These are phyloP conservation scores for Blastobotrys petasosporus DNA, from an alignment of 1,139 yeast species.

Conservation along the genomic window DNA sequence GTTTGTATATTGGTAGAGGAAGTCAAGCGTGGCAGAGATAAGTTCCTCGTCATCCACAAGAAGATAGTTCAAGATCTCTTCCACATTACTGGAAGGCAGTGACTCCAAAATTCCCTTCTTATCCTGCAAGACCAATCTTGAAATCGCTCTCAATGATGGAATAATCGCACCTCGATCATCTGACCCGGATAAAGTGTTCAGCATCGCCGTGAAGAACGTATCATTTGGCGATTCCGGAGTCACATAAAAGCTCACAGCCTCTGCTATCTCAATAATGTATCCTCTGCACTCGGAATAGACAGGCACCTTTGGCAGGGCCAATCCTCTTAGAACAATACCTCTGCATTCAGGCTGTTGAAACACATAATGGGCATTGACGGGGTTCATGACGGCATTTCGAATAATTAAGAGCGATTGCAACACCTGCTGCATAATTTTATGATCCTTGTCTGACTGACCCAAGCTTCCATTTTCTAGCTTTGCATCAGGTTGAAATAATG, in stretches of 20 bases:
- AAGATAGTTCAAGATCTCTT: constrained; percentile 42
- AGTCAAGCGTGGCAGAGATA: constrained; percentile 58
- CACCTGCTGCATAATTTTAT: constrained; percentile 40
- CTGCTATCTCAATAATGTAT: constrained; percentile 74
- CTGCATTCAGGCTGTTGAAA: constrained; percentile 43
- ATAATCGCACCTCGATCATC: constrained; percentile 36
- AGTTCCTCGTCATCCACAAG: constrained; percentile 54
- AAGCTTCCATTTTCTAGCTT: constrained; percentile 7
- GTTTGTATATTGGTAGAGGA: constrained; percentile 58
- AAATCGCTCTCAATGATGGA: constrained; percentile 35
- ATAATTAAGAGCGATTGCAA: constrained; percentile 64
- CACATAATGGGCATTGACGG: constrained; percentile 72
- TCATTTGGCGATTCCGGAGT: constrained; percentile 58
- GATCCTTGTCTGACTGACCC: constrained; percentile 22
- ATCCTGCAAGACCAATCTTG: constrained; percentile 38
- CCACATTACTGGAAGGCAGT: constrained; percentile 15
- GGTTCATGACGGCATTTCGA: constrained; percentile 77
- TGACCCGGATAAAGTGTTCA: constrained; percentile 21
- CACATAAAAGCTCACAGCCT: constrained; percentile 75
- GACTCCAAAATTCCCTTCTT: constrained; percentile 38
- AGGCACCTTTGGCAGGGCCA: constrained; percentile 39
- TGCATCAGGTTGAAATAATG: constrained; percentile 10
- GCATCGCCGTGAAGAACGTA: constrained; percentile 31
- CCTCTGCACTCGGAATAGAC: constrained; percentile 54
- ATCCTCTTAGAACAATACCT: constrained; percentile 42